Evolutionary conservation across 73 alveolate species (phyloP).

Genomic region (Paramecium octaurelia): DNA sequence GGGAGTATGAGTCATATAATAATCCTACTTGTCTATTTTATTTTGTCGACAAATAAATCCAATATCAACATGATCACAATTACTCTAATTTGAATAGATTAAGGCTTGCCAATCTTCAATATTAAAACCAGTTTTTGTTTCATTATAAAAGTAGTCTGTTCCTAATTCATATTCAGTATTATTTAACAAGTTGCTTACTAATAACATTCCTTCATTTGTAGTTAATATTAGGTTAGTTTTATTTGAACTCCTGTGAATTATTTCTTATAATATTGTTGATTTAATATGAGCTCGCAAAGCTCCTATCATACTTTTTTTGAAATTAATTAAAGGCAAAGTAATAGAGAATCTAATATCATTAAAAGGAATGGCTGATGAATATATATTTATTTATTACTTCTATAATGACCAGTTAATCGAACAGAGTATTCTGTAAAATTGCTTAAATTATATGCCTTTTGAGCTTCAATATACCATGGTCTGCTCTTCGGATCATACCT

Average conservation of each 20-base stretch:
- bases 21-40: neutral
- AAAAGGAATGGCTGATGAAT: neutral
- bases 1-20: neutral
- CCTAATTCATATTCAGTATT: neutral
- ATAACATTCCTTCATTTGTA: neutral
- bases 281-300: neutral
- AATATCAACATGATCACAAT: neutral
- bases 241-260: neutral
- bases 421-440: neutral
- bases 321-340: neutral
- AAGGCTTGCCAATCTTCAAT: neutral
- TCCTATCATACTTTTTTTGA: neutral
- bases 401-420: neutral
- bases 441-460: neutral
- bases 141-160: neutral
- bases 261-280: neutral
- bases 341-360: neutral
- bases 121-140: neutral
- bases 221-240: neutral
- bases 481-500: neutral
- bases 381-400: neutral
- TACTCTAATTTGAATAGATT: neutral
- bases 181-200: neutral
- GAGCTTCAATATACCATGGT: neutral
- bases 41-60: neutral